Conservation (phyloP, 441 rosid species). For the Capsella rubella region DNA sequence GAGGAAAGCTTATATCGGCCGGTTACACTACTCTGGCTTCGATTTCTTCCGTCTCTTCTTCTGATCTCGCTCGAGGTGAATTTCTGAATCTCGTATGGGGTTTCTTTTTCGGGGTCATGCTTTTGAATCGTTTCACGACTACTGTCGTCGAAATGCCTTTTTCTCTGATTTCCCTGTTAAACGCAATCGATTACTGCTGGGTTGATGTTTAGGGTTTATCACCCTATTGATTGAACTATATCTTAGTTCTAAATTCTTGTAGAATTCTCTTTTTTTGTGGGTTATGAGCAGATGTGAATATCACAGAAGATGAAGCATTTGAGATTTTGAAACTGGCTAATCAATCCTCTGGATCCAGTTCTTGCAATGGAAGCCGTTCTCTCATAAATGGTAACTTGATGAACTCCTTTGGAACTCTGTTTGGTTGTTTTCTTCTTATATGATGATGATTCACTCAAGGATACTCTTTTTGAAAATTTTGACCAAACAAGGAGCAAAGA, state of each 20-base stretch:
- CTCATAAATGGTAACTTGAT: slow-evolving; percentile 55
- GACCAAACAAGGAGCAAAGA: slow-evolving; percentile 62
- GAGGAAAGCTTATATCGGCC: slow-evolving; percentile 74
- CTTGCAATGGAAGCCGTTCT: slow-evolving; percentile 42
- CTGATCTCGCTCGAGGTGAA: slow-evolving; percentile 70
- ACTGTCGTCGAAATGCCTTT: neutral
- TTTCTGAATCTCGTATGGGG: neutral
- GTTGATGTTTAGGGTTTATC: slow-evolving; percentile 19
- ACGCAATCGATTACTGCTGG: slow-evolving; percentile 10
- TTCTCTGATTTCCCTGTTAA: neutral
- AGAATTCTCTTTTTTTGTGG: neutral
- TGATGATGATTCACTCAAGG: slow-evolving; percentile 2
- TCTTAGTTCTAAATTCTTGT: neutral
- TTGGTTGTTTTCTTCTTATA: neutral
- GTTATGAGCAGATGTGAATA: slow-evolving; percentile 51
- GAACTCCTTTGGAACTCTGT: slow-evolving; percentile 2
- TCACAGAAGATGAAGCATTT: slow-evolving; percentile 69
- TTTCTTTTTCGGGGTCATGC: slow-evolving; percentile 1
- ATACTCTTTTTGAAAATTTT: slow-evolving; percentile 1
- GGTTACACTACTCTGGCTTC: slow-evolving; percentile 72
- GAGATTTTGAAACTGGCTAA: slow-evolving; percentile 64
- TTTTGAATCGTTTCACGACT: slow-evolving; percentile 7
- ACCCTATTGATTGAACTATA: neutral
- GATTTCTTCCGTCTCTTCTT: slow-evolving; percentile 61
- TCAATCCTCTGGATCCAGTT: slow-evolving; percentile 34